Base-by-base conservation (phyloP, 2,329 filamentous ascomycete species). In the Aspergillus aculeatinus region DNA sequence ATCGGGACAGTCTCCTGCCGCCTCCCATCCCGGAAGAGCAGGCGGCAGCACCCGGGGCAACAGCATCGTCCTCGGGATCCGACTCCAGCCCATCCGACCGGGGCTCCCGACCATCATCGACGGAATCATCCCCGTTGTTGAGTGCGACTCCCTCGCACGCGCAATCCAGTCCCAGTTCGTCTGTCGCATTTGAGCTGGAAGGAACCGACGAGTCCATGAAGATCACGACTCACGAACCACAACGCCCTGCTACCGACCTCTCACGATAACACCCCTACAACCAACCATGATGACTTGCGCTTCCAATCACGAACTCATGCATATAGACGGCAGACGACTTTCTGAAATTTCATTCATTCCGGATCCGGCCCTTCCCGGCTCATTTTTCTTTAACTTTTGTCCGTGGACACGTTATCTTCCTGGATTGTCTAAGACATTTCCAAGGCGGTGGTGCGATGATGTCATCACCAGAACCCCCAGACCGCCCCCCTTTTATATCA, bases 291-390 rank as follows among this genome's bases (percentile, higher is more conserved):
- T 44, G 39, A 44, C 58, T 58, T 60, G 61, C 61, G 56, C 60
- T 60, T 51, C 49, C 54, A 48, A 60, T 60, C 57, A 63, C 42
- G 61, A 29, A 63, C 51, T 63, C 58, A 63, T 60, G 61, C 61
- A 63, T 60, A 60, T 63, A 63, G 61, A 63, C 52, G 53, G 55
- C 58, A 55, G 39, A 59, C 53, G 51, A 23, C 4, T 23, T 4
- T 23, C 4, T 23, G 1, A 23, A 5, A 23, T 23, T 23, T 23
- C 23, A 39, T 35, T 23, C 6, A 39, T 50, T 27, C 51, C 11
- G 16, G 27, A 48, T 21, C 21, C 42, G 49, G 27, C 19, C n/a
- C 16, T 25, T 55, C 16, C 23, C 23, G 23, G 21, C 31, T 21
- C n/a, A 42, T 48, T 48, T 29, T 31, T 55, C 48, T 47, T 14